phyloP scores from a whole-genome alignment of 169 alveolate genomes.

The Blepharisma undulans region DNA sequence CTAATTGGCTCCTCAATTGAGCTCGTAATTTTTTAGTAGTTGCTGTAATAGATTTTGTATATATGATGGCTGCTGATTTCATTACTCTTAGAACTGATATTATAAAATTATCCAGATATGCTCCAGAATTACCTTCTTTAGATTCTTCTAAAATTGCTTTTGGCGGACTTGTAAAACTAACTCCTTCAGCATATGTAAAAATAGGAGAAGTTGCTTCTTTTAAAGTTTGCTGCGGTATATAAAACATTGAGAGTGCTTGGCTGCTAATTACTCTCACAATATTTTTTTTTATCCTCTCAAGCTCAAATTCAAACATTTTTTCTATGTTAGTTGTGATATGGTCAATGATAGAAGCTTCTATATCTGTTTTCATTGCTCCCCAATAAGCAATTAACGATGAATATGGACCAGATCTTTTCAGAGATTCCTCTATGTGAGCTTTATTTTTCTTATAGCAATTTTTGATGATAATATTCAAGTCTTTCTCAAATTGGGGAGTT shows the following conservation, averaged over 20 bases:
- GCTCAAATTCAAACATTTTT: background rate
- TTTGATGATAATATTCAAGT: background rate
- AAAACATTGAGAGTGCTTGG: background rate
- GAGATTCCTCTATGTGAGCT: background rate
- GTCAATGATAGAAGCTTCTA: background rate
- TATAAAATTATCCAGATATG: background rate
- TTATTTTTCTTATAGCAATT: background rate
- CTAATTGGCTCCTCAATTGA: background rate
- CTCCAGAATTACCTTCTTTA: background rate
- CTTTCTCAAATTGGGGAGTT: background rate
- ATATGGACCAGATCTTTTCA: background rate
- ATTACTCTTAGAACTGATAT: background rate
- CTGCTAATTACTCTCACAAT: background rate
- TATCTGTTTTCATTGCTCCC: background rate
- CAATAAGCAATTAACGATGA: background rate
- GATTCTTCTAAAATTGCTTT: background rate
- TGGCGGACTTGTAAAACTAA: background rate
- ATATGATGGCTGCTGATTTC: background rate
- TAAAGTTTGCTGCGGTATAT: background rate
- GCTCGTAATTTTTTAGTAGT: background rate
- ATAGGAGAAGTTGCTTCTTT: background rate
- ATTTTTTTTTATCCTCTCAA: background rate
- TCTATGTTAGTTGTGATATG: background rate
- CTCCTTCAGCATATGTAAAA: background rate
- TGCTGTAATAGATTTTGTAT: background rate